Base-by-base conservation (phyloP, 306 rosid species). In the Dalbergia cultrata region DNA sequence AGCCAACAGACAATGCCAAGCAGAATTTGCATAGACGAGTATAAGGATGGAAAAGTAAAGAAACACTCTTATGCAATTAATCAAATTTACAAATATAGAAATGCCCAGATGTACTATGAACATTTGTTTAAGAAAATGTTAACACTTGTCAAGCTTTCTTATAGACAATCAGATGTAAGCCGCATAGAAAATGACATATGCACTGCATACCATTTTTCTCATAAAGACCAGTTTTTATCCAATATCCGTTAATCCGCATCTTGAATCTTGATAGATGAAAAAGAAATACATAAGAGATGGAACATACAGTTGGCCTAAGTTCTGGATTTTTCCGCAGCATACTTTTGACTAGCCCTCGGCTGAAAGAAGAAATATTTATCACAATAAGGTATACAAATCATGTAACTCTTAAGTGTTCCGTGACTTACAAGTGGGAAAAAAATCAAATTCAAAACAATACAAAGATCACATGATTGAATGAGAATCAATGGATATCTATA, bases 271-370 rank as follows among this genome's bases (percentile, higher is more conserved):
- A 78, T 58, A 72, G 73, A 73, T 54, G 57, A 61, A 68, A 26
- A 70, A 53, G 47, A 17, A 37, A 39, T 68, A 56, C 72, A 57
- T 17, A 74, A 74, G 9, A 76, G 57, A 80, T 72, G 13, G 61
- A 80, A 87, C 98, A 49, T 90, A 95, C 99, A 79, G 94, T 89
- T 66, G 99, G 99, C 76, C 99, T 90, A 80, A 92, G 91, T 89
- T 95, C 98, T 14, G 99, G 99, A 86, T 93, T 95, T 88, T 90
- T 95, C 79, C 99, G 94, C 84, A 95, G 93, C 99, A 95, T 93
- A 77, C 90, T 93, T 80, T 93, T 95, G 78, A 93, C 91, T 26
- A 95, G 97, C 73, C 97, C 89, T 59, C 98, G 99, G 78, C 99
- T 95, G 92, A 88, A 76, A 85, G 78, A 81, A 82, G 66, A 56